These are phyloP conservation scores for Dispira simplex DNA, from an alignment of 192 early-diverging fungal genomes.

Conservation along the genomic window DNA sequence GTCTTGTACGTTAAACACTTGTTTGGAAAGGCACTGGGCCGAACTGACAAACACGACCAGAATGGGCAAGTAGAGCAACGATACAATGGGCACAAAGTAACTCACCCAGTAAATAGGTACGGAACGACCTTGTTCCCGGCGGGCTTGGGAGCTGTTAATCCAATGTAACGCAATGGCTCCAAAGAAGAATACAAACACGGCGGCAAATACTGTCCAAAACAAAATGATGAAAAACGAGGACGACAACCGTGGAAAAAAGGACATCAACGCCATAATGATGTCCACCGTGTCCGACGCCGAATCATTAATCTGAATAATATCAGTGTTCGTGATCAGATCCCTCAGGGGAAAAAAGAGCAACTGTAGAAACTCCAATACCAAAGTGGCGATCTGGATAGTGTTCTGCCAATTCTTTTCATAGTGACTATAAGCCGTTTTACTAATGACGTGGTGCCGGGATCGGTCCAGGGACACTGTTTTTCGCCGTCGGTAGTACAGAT, in stretches of 20 bases:
- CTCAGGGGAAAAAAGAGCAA: conserved; percentile 61
- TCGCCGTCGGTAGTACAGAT: conserved; percentile 31
- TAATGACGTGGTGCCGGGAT: conserved; percentile 26
- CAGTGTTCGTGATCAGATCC: conserved; percentile 41
- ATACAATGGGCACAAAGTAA: conserved; percentile 29
- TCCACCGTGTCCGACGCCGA: background rate
- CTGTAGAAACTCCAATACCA: conserved; percentile 66
- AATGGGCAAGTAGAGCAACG: conserved; percentile 34
- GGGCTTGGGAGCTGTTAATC: conserved; percentile 16
- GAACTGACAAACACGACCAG: conserved; percentile 37
- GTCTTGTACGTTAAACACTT: conserved; percentile 19
- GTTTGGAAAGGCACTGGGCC: conserved; percentile 29
- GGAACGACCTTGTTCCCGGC: conserved; percentile 18
- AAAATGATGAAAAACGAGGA: conserved; percentile 28
- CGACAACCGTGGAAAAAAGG: conserved; percentile 28
- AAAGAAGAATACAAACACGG: conserved; percentile 20
- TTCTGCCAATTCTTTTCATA: conserved; percentile 41
- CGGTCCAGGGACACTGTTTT: conserved; percentile 23
- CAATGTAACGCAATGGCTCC: conserved; percentile 19
- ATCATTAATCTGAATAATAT: conserved; percentile 14
- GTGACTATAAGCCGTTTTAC: conserved; percentile 22
- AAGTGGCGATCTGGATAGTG: conserved; percentile 49
- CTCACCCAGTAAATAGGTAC: conserved; percentile 32
- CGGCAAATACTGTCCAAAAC: conserved; percentile 27
- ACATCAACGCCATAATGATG: conserved; percentile 24